Evolutionary conservation across 2,329 filamentous ascomycete genomes (phyloP), one percentile per base, ranked within the genome.

Genomic region (Delphinella strobiligena): DNA sequence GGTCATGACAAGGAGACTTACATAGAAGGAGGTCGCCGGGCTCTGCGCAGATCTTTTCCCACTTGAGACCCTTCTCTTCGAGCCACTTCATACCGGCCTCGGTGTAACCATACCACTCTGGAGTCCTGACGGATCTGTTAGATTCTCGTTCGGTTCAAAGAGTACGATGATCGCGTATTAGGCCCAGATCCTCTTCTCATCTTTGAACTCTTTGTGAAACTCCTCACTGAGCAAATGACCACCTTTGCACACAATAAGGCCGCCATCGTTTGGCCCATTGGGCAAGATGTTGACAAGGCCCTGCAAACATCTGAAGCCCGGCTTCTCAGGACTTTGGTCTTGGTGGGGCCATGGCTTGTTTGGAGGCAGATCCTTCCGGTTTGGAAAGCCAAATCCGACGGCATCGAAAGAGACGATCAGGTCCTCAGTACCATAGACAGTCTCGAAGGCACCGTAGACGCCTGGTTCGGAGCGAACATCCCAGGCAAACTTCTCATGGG

Each of bases 291-390:
- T 72, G 2, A 72, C 64, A 0, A 72, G 56, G 4, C 69, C 69
- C 43, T 72, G 69, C 2, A 69, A 55, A 45, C 69, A 73, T 2
- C 66, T 60, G 50, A 73, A 69, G 0, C 68, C 69, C 10, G 56
- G 58, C 46, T 58, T 61, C 5, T 52, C 53, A 1, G 61, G 65
- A 38, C 66, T 60, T 46, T 60, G 57, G 42, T 61, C 59, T 17
- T 55, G 44, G 36, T 65, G 62, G 15, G 55, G 54, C 61, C 62
- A 66, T 2, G 59, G 46, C 8, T 24, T 36, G 15, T 49, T 54
- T 16, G 52, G 46, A 1, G 49, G 43, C 3, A 48, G 30, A 38
- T 52, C 48, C 11, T 53, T 53, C 22, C 53, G 51, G 41, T 53
- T 51, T 4, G 61, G 61, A 3, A 64, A 46, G 1, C 60, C 61